Evolutionary conservation across 1,284 basidiomycete genomes (phyloP).

Genomic region (Ceratobasidium papillatum): DNA sequence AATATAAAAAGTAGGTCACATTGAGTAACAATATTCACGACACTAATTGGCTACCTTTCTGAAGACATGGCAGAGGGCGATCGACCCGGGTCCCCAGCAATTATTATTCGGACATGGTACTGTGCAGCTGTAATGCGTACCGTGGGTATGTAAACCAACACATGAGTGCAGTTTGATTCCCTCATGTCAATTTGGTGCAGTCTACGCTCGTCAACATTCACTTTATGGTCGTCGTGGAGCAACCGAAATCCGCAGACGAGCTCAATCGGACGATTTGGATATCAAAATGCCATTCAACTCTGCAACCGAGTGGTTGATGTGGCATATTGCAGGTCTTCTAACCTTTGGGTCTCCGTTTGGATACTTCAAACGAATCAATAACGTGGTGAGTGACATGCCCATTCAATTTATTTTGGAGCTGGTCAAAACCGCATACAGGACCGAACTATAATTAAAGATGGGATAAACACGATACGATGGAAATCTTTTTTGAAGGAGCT

Average conservation of each 20-base stretch:
- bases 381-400: not conserved
- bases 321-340: not conserved
- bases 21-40: not conserved
- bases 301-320: not conserved
- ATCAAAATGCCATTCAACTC: not conserved
- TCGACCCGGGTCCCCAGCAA: not conserved
- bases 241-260: not conserved
- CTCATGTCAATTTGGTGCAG: not conserved
- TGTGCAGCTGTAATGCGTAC: not conserved
- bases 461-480: conserved; percentile 6
- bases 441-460: not conserved
- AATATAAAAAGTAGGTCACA: not conserved
- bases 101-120: not conserved
- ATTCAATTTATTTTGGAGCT: not conserved
- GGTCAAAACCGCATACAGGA: not conserved
- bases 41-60: not conserved
- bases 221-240: not conserved
- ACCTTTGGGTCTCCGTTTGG: not conserved
- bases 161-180: too few relatives aligned
- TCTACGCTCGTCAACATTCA: not conserved
- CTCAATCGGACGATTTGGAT: not conserved
- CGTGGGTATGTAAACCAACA: not conserved
- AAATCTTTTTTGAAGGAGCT: not conserved
- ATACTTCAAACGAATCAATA: conserved; percentile 1
- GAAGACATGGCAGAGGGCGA: not conserved